phyloP scores from a whole-genome alignment of 2,329 filamentous ascomycete genomes.

The Alternaria sp. region DNA sequence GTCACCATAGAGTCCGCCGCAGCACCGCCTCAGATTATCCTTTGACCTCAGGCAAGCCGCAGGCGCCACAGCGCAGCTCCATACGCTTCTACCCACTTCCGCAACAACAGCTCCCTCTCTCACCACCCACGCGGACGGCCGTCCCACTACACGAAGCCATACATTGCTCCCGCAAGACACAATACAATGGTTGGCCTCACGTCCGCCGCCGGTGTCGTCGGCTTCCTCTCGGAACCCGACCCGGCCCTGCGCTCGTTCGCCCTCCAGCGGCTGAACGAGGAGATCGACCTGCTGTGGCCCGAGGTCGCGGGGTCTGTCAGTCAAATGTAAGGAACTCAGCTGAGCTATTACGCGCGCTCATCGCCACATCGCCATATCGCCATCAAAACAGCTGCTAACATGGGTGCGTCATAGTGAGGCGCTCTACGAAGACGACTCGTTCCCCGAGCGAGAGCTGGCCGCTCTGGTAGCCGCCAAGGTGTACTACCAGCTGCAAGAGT shows the following conservation, averaged over 20 bases:
- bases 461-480: slow-evolving; percentile 96
- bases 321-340: slow-evolving; percentile 74
- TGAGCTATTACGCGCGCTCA: neutral
- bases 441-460: slow-evolving; percentile 91
- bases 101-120: slow-evolving; percentile 28
- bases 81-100: slow-evolving; percentile 46
- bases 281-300: slow-evolving; percentile 97
- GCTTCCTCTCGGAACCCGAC: slow-evolving; percentile 94
- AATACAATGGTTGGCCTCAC: slow-evolving; percentile 84
- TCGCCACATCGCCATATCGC: neutral
- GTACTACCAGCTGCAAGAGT: slow-evolving; percentile 98
- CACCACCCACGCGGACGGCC: slow-evolving; percentile 29
- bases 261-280: slow-evolving; percentile 90
- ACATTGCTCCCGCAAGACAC: slow-evolving; percentile 14
- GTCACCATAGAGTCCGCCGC: slow-evolving; percentile 11
- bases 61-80: slow-evolving; percentile 46
- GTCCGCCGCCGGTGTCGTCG: slow-evolving; percentile 91
- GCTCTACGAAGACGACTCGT: slow-evolving; percentile 94
- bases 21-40: slow-evolving; percentile 14
- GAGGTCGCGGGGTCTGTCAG: slow-evolving; percentile 92
- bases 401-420: slow-evolving; percentile 72
- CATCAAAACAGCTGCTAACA: slow-evolving; percentile 29
- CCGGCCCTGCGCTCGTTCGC: slow-evolving; percentile 93
- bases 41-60: slow-evolving; percentile 18
- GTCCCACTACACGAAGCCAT: slow-evolving; percentile 16